phyloP scores from a whole-genome alignment of 345 rosid genomes.

The Acer negundo region DNA sequence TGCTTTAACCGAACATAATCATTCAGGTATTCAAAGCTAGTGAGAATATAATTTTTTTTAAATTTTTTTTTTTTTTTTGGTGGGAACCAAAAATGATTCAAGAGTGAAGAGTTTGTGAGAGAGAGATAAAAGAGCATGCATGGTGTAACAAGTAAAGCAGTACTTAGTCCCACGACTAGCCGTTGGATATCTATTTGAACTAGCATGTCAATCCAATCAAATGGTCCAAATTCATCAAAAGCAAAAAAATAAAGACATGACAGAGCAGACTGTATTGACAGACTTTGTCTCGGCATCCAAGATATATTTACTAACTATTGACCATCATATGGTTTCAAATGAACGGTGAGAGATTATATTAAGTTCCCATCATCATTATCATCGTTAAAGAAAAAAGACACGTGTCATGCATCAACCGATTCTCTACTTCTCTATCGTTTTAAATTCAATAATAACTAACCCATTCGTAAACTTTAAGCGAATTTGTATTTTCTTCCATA shows the following conservation, averaged over 20 bases:
- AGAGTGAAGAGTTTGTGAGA: no score
- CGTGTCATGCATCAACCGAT: background rate
- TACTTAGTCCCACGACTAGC: background rate
- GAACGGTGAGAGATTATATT: background rate
- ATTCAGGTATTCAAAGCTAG: no score
- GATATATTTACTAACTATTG: background rate
- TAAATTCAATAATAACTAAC: no score
- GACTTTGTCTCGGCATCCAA: constrained; percentile 6
- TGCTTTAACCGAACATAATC: background rate
- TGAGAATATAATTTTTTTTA: no score
- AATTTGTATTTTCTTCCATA: background rate
- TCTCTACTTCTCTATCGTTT: background rate
- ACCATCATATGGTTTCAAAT: background rate
- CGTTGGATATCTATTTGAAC: background rate
- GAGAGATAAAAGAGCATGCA: background rate
- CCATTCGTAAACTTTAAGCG: no score
- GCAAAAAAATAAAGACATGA: background rate
- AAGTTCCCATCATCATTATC: background rate
- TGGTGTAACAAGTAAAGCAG: background rate
- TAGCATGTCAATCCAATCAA: background rate
- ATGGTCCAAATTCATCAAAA: background rate
- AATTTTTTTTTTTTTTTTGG: no score
- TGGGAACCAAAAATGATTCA: no score
- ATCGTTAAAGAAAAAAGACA: constrained; percentile 2
- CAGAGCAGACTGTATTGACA: background rate